These are phyloP conservation scores for Pseudogymnoascus sp. DNA, from an alignment of 2,329 filamentous ascomycete genomes.

Conservation along the genomic window DNA sequence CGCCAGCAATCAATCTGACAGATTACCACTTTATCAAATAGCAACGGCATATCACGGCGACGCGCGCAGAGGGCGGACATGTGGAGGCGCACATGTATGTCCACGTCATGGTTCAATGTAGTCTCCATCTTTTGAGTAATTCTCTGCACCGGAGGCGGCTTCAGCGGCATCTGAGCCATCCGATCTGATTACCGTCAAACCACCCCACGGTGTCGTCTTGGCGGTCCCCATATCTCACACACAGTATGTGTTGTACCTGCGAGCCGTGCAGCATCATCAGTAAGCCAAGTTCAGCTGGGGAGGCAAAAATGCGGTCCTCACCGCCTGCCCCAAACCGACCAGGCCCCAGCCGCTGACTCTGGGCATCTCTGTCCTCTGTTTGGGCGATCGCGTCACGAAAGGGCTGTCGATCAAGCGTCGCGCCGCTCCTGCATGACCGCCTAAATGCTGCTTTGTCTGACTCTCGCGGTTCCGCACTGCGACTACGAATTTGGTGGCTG, in stretches of 20 bases:
- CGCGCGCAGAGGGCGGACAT: background rate
- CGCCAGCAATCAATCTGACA: slow-evolving; percentile 2
- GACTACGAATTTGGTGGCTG: background rate
- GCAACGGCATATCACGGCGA: background rate
- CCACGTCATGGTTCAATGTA: background rate
- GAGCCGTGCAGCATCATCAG: background rate
- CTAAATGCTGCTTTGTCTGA: background rate
- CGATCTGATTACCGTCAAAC: background rate
- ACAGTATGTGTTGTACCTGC: background rate
- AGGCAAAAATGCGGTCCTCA: background rate
- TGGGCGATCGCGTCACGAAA: background rate
- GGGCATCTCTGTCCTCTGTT: background rate
- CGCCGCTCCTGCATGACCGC: background rate
- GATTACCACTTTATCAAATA: slow-evolving; percentile 3
- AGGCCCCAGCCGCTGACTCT: background rate
- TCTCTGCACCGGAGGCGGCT: background rate
- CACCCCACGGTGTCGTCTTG: background rate
- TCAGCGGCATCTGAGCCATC: background rate
- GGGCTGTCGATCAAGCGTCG: background rate
- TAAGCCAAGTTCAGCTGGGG: background rate
- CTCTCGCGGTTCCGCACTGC: background rate
- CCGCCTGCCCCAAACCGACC: background rate
- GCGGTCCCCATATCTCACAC: background rate
- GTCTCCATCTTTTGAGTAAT: background rate
- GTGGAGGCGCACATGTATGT: slow-evolving; percentile 1